These are phyloP conservation scores for Pythium utonaiense DNA, from an alignment of 352 stramenopile species.

Conservation along the genomic window DNA sequence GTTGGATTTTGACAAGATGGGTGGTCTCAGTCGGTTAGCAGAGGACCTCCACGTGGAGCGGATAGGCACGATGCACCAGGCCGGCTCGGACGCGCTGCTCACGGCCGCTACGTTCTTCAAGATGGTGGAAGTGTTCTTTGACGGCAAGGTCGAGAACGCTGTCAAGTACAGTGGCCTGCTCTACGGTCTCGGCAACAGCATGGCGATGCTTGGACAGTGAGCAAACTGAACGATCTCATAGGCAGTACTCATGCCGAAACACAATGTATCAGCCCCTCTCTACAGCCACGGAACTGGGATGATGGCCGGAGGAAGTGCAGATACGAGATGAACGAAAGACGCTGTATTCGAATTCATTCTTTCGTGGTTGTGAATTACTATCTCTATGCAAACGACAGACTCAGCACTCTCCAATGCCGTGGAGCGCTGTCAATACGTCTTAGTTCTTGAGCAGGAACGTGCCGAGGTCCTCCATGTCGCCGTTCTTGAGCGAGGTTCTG, in stretches of 20 bases:
- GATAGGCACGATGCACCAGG: slow-evolving; percentile 99
- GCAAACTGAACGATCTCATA: background rate
- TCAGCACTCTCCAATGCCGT: too few species aligned
- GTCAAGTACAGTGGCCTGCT: slow-evolving; percentile 84
- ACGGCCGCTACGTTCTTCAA: slow-evolving; percentile 94
- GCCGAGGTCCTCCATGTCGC: slow-evolving; percentile 55
- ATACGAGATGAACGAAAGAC: background rate
- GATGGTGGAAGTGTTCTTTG: slow-evolving; percentile 87
- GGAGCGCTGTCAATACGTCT: background rate
- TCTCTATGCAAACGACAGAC: background rate
- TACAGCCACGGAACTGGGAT: background rate
- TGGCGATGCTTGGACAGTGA: slow-evolving; percentile 22
- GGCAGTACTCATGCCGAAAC: background rate
- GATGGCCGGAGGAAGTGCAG: too few species aligned
- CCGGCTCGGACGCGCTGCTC: slow-evolving; percentile 96
- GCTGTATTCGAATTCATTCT: background rate
- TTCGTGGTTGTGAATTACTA: background rate
- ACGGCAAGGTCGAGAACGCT: slow-evolving; percentile 81
- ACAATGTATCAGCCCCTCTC: background rate
- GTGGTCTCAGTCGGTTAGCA: slow-evolving; percentile 94
- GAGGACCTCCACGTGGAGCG: slow-evolving; percentile 96
- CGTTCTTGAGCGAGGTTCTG: slow-evolving; percentile 67
- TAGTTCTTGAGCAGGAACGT: slow-evolving; percentile 78
- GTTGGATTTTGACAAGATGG: slow-evolving; percentile 96
- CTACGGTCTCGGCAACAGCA: slow-evolving; percentile 79